These are phyloP conservation scores for Polygonum aviculare DNA, from an alignment of 148 eudicot genomes.

Conservation along the genomic window DNA sequence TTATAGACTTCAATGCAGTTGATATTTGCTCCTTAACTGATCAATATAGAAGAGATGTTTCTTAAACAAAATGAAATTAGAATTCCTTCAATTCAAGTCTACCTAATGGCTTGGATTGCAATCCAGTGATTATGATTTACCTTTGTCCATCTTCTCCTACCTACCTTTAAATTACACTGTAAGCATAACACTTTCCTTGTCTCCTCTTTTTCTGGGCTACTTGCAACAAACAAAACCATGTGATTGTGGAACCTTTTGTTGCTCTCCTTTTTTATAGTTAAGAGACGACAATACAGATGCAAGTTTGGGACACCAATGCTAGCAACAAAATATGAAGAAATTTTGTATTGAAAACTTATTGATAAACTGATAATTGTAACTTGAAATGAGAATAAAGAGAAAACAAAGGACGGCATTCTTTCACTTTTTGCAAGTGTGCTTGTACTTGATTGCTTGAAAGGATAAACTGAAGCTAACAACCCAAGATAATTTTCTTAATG, in stretches of 20 bases:
- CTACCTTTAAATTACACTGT: neutral
- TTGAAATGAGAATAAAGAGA: neutral
- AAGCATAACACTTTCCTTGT: neutral
- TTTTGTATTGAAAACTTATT: neutral
- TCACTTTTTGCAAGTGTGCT: neutral
- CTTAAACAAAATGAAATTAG: neutral
- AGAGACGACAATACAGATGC: neutral
- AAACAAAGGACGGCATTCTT: no score
- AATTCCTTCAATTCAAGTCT: neutral
- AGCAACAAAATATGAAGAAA: neutral
- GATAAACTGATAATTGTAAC: neutral
- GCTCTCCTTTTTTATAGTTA: no score
- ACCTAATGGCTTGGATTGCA: slow-evolving; percentile 2
- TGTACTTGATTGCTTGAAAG: neutral
- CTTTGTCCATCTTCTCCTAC: neutral
- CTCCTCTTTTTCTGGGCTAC: slow-evolving; percentile 1
- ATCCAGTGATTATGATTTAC: neutral
- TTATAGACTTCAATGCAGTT: neutral
- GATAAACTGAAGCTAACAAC: neutral
- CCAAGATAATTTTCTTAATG: neutral
- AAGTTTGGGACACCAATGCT: neutral
- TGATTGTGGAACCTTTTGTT: neutral
- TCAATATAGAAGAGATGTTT: neutral
- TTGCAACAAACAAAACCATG: slow-evolving; percentile 2
- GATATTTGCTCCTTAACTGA: neutral